Evolutionary conservation across 2,329 filamentous ascomycete species (phyloP), one percentile per base, ranked within the genome.

Genomic region (Leptographium procerum): DNA sequence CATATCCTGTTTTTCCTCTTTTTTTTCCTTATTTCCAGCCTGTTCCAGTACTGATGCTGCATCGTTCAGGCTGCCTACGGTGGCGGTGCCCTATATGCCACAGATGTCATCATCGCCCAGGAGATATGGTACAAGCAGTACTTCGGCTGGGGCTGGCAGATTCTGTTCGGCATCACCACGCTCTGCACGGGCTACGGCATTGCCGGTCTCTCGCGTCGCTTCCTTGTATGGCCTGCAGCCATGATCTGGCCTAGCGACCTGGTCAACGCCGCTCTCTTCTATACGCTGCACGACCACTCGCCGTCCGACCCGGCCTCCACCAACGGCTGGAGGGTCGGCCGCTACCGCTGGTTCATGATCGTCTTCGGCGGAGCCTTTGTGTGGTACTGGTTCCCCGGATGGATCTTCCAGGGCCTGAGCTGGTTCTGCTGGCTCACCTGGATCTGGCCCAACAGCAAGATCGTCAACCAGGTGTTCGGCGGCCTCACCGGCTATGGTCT

Each of bases 181-280:
- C 80, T 85, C 59, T 75, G 82, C 64, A 81, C 84, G 60, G 84
- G 84, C 7, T 85, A 85, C 62, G 83, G 83, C 2, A 71, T 86
- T 33, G 84, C 84, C 9, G 83, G 83, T 3, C 67, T 86, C 59
- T 73, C 76, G 31, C 74, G 82, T 26, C 76, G 80, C 40, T 86
- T 83, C 69, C 75, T 86, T 31, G 76, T 83, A 29, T 80, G 74
- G 69, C 83, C 81, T 1, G 81, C 83, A 2, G 77, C 81, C 56
- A 85, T 85, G 82, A 80, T 86, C 56, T 86, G 83, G 82, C 83
- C 83, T 1, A 74, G 77, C 26, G 77, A 79, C 31, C 71, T 84
- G 36, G 80, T 85, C 65, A 86, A 83, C 65, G 76, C 79, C 47
- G 76, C 82, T 1, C 75, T 87, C 36, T 84, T 86, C 67, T 79